A percentile compares a stretch with the other conserved stretches of the same genome.
Evolutionary conservation across 1,284 basidiomycete genomes (phyloP).

Genomic region (Chalciporus sp.): DNA sequence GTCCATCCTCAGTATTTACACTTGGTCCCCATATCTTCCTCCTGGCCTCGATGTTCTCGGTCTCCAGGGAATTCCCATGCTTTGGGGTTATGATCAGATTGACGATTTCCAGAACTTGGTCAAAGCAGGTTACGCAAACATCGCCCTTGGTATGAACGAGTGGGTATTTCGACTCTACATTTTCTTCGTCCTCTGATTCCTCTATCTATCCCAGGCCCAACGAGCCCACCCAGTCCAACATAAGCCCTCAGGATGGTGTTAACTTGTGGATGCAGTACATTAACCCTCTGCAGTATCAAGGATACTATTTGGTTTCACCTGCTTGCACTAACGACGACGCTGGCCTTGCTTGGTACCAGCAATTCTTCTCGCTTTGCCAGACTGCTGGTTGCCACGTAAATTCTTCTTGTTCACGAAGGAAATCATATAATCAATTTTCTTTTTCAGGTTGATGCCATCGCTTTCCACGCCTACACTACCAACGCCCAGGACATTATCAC

Average conservation of each 20-base stretch:
- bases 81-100: slow-evolving; percentile 47
- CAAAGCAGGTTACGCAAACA: slow-evolving; percentile 39
- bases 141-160: slow-evolving; percentile 59
- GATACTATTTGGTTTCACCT: slow-evolving; percentile 65
- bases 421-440: slow-evolving; percentile 3
- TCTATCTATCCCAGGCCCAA: slow-evolving; percentile 45
- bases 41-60: slow-evolving; percentile 9
- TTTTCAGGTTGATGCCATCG: slow-evolving; percentile 50
- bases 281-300: slow-evolving; percentile 54
- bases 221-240: slow-evolving; percentile 56
- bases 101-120: slow-evolving; percentile 35
- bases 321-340: slow-evolving; percentile 63
- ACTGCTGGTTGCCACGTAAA: slow-evolving; percentile 50
- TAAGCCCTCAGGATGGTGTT: slow-evolving; percentile 52
- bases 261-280: slow-evolving; percentile 65
- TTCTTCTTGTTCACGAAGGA: slow-evolving; percentile 12
- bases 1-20: slow-evolving; percentile 20
- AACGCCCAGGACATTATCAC: slow-evolving; percentile 47
- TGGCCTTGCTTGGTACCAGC: slow-evolving; percentile 59
- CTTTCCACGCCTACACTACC: slow-evolving; percentile 67
- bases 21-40: slow-evolving; percentile 14
- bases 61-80: slow-evolving; percentile 50
- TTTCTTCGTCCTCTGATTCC: slow-evolving; percentile 8
- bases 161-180: slow-evolving; percentile 30
- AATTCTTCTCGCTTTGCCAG: slow-evolving; percentile 55